Percentiles rank a stretch among this genome's conserved stretches.
These are phyloP conservation scores for Scheffersomyces insectosa DNA, from an alignment of 1,139 yeast genomes.

Conservation along the genomic window DNA sequence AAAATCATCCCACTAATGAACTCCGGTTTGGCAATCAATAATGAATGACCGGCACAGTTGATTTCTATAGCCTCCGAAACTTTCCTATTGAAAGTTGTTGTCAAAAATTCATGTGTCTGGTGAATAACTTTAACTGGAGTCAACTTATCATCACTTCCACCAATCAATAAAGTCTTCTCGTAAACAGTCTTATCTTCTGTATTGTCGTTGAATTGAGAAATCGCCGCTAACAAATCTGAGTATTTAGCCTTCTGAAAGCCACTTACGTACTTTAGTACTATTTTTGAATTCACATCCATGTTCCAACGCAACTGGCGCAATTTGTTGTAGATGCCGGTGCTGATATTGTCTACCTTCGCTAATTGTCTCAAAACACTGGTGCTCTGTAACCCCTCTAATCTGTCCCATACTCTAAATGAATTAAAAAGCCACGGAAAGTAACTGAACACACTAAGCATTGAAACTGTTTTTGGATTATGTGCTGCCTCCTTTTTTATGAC, in stretches of 20 bases:
- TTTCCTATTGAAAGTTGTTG: slow-evolving; percentile 24
- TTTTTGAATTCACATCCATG: slow-evolving; percentile 57
- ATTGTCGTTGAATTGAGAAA: slow-evolving; percentile 36
- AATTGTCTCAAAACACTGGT: slow-evolving; percentile 58
- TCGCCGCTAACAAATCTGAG: slow-evolving; percentile 46
- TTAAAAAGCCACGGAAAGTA: slow-evolving; percentile 56
- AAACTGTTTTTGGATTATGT: slow-evolving; percentile 7
- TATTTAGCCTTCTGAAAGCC: slow-evolving; percentile 48
- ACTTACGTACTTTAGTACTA: slow-evolving; percentile 53
- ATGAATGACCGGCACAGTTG: slow-evolving; percentile 64
- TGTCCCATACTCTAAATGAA: slow-evolving; percentile 57
- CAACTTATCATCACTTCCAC: slow-evolving; percentile 59
- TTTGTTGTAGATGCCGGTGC: slow-evolving; percentile 41
- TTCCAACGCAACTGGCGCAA: slow-evolving; percentile 71
- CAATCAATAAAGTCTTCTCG: slow-evolving; percentile 51
- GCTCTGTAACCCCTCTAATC: slow-evolving; percentile 63
- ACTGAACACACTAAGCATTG: slow-evolving; percentile 24
- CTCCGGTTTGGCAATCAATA: slow-evolving; percentile 66
- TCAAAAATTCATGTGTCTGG: slow-evolving; percentile 25
- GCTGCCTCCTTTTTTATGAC: slow-evolving; percentile 6
- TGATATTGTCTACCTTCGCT: slow-evolving; percentile 15
- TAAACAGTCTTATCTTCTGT: slow-evolving; percentile 31
- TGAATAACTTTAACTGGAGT: slow-evolving; percentile 46
- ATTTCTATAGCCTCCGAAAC: slow-evolving; percentile 41
- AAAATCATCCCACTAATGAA: slow-evolving; percentile 62